These are phyloP conservation scores for Aspergillus biplanus DNA, from an alignment of 495 filamentous ascomycete genomes.

Conservation along the genomic window DNA sequence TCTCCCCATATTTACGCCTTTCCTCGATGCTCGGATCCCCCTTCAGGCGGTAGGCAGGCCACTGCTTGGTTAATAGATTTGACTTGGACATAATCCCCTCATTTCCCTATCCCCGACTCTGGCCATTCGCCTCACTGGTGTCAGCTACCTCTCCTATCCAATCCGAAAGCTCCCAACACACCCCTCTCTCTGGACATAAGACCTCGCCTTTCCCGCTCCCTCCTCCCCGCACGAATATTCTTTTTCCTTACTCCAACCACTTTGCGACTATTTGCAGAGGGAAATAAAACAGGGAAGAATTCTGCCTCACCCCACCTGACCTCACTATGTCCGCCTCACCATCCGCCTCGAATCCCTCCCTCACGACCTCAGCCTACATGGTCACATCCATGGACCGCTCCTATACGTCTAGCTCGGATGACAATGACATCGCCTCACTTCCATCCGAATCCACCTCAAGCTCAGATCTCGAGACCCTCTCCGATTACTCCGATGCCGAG, in stretches of 20 bases:
- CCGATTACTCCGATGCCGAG: slow-evolving; percentile 76
- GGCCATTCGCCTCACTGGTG: background rate
- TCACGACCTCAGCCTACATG: slow-evolving; percentile 49
- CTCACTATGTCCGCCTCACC: slow-evolving; percentile 32
- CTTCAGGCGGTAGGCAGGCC: slow-evolving; percentile 44
- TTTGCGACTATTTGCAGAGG: background rate
- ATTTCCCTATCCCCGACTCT: background rate
- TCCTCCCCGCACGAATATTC: slow-evolving; percentile 14
- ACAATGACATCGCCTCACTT: slow-evolving; percentile 78
- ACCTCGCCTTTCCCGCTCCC: background rate
- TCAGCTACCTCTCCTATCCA: background rate
- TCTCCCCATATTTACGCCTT: background rate
- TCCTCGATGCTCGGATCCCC: slow-evolving; percentile 29
- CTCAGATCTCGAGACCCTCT: slow-evolving; percentile 60
- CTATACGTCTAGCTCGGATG: slow-evolving; percentile 44
- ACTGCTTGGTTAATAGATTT: slow-evolving; percentile 31
- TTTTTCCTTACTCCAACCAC: background rate
- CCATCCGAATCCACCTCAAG: slow-evolving; percentile 70
- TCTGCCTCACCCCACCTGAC: background rate
- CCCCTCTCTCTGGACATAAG: background rate
- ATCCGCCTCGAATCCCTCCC: slow-evolving; percentile 45
- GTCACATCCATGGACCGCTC: slow-evolving; percentile 42
- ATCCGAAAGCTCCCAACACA: background rate
- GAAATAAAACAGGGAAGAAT: background rate
- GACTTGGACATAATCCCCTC: background rate